These are phyloP conservation scores for Talaromyces nanjingensis DNA, from an alignment of 495 filamentous ascomycete species.

Conservation along the genomic window DNA sequence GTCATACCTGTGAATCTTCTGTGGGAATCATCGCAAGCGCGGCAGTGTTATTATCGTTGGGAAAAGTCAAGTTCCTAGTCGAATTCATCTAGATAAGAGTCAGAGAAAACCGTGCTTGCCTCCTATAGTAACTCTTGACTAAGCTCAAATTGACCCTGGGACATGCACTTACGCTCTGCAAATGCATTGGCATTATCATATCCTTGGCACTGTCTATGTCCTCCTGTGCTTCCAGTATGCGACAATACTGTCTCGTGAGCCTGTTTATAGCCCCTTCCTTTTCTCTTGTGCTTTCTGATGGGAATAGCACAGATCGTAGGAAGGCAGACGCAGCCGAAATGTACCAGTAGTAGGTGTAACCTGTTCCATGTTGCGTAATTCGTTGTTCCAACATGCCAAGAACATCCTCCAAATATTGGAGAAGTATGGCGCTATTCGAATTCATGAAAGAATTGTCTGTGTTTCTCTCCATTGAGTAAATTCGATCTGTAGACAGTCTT, in stretches of 20 bases:
- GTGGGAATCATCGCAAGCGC: neutral
- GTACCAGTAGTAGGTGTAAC: conserved; percentile 25
- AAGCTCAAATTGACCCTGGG: neutral
- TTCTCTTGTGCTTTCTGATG: neutral
- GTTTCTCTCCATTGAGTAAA: neutral
- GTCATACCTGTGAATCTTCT: conserved; percentile 1
- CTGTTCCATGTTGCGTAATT: conserved; percentile 21
- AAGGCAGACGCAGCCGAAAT: conserved; percentile 20
- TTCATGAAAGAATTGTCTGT: conserved; percentile 13
- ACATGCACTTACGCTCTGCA: conserved; percentile 1
- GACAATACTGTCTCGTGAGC: conserved; percentile 18
- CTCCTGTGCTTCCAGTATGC: conserved; percentile 16
- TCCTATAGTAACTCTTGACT: neutral
- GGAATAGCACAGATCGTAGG: conserved; percentile 8
- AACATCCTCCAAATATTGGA: conserved; percentile 18
- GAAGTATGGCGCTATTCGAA: conserved; percentile 9
- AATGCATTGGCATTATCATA: neutral
- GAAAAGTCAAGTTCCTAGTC: neutral
- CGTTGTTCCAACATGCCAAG: conserved; percentile 22
- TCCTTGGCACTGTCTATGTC: conserved; percentile 14
- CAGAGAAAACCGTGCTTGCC: neutral
- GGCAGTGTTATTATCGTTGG: neutral
- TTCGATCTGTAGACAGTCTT: neutral
- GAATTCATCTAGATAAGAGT: neutral
- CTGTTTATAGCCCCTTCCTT: conserved; percentile 17